Evolutionary conservation across 2,329 filamentous ascomycete genomes (phyloP), one percentile per base, ranked within the genome.

Genomic region (Verticillium tricorpus): DNA sequence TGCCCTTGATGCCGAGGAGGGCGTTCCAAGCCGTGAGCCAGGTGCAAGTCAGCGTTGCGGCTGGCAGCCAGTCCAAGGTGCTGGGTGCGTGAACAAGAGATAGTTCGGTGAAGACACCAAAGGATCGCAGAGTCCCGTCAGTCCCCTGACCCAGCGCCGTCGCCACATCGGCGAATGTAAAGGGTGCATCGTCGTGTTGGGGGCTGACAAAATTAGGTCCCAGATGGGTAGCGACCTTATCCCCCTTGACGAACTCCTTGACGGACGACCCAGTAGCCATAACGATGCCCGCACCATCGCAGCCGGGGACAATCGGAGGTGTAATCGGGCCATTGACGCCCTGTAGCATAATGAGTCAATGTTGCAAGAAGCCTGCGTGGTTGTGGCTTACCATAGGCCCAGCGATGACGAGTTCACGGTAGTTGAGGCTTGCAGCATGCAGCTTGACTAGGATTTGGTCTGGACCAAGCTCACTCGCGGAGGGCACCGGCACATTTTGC

Each of bases 61-160:
- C 80, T 63, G 67, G 65, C 8, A 67, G 54, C 62, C 68, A 75
- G 39, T 67, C 73, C 9, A 84, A 69, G 52, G 77, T 77, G 22
- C 65, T 66, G 0, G 86, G 85, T 58, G 80, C 76, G 62, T 76
- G 72, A 2, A 89, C 82, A 15, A 89, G 78, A 9, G 83, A 84
- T 9, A 62, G 81, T 69, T 88, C 83, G 28, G 82, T 74, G 68
- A 87, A 89, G 6, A 82, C 76, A 11, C 77, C 86, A 63, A 85
- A 83, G 58, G 87, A 78, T 45, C 83, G 78, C 17, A 89, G 76
- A 0, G 80, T 80, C 31, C 87, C 87, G 62, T 88, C 82, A 1
- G 85, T 64, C 1, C 75, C 77, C 61, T 85, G 83, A 56, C 87
- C 87, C 1, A 89, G 77, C 22, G 84, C 84, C 7, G 79, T 81